Evolutionary conservation across 106 monocot genomes (phyloP).

Genomic region (Allium sativum): DNA sequence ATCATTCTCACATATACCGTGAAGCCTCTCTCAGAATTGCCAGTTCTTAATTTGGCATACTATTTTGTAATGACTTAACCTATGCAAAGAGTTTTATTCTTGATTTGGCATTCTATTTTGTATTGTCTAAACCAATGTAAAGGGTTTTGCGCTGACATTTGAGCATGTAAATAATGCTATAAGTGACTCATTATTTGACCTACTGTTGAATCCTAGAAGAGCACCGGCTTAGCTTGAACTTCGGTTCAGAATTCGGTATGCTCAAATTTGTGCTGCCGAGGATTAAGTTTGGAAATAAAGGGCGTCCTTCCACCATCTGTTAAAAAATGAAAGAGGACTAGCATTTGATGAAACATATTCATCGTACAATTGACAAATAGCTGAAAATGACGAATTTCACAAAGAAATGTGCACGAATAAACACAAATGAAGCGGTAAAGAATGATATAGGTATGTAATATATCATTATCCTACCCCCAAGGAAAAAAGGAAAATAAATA

Average conservation of each 20-base stretch:
- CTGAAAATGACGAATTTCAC: not conserved
- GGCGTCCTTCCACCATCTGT: conserved; percentile 17
- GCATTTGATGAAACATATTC: not conserved
- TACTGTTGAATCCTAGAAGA: conserved; percentile 14
- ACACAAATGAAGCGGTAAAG: not conserved
- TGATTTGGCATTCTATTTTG: not conserved
- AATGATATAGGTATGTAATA: not conserved
- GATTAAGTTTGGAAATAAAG: conserved; percentile 7
- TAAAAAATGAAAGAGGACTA: not conserved
- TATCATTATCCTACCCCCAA: too few relatives aligned
- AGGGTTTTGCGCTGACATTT: not conserved
- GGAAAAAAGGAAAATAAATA: not conserved
- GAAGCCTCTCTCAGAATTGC: too few relatives aligned
- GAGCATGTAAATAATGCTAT: not conserved
- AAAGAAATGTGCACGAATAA: not conserved
- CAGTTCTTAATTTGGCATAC: too few relatives aligned
- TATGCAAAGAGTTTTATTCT: not conserved
- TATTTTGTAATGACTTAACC: too few relatives aligned
- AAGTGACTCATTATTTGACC: not conserved
- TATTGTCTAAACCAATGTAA: not conserved
- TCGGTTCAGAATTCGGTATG: conserved; percentile 2
- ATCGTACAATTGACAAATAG: not conserved
- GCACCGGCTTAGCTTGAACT: conserved; percentile 12
- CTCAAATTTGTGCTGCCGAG: not conserved
- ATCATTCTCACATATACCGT: too few relatives aligned